phyloP scores from a whole-genome alignment of 2,329 filamentous ascomycete genomes.

The Trichoderma cornu-damae region DNA sequence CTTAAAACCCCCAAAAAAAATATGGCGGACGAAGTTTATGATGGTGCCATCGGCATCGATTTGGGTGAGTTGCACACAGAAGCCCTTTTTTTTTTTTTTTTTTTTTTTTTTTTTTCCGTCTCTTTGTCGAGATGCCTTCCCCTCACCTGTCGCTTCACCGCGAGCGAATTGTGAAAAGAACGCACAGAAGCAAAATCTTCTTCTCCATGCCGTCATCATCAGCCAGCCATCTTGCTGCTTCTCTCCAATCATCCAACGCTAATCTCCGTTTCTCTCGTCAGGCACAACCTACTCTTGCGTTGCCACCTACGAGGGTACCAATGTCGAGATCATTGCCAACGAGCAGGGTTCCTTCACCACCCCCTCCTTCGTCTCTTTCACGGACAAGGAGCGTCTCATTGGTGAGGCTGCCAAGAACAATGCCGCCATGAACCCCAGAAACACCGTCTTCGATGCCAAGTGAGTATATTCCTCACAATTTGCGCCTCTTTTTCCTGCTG shows the following conservation, averaged over 20 bases:
- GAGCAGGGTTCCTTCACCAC: constrained; percentile 99
- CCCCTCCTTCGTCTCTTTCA: constrained; percentile 98
- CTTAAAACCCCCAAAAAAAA: constrained; percentile 38
- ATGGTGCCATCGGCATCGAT: constrained; percentile 99
- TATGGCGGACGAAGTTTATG: constrained; percentile 99
- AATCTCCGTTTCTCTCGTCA: constrained; percentile 35
- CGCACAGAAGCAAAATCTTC: neutral
- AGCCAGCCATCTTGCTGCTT: too few species aligned
- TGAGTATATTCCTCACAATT: constrained; percentile 43
- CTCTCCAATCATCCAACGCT: constrained; percentile 11
- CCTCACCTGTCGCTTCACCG: neutral
- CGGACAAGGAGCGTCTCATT: constrained; percentile 96
- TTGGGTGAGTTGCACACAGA: constrained; percentile 62
- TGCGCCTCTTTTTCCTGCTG: neutral
- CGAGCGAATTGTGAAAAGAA: neutral
- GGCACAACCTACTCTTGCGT: constrained; percentile 99
- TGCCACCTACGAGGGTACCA: constrained; percentile 98
- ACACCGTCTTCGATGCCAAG: constrained; percentile 99
- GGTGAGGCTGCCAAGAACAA: constrained; percentile 99
- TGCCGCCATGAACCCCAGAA: constrained; percentile 97
- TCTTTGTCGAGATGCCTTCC: constrained; percentile 14
- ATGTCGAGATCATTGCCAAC: constrained; percentile 99
- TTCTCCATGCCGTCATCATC: too few species aligned
- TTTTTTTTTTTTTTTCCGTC: constrained; percentile 1
- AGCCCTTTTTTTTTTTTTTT: too few species aligned